These are phyloP conservation scores for Skeletonema tropicum DNA, from an alignment of 108 stramenopile species.

Conservation along the genomic window DNA sequence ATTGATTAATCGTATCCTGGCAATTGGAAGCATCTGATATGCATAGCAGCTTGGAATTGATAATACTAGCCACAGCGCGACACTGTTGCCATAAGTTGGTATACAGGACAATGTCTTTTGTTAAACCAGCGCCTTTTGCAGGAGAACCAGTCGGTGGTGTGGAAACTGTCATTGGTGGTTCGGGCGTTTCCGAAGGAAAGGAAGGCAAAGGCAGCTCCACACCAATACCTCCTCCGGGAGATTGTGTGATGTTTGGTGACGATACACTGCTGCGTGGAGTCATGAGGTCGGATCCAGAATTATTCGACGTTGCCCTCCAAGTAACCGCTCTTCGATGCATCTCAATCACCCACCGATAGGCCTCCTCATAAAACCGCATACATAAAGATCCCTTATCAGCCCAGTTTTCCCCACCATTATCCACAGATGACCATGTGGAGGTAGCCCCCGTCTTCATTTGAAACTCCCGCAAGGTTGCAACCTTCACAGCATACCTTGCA, in stretches of 20 bases:
- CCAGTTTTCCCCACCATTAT: conserved; percentile 11
- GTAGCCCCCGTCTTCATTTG: conserved; percentile 25
- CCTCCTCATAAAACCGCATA: conserved; percentile 43
- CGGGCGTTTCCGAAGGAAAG: background rate
- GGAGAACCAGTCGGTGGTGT: conserved; percentile 19
- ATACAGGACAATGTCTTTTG: conserved; percentile 23
- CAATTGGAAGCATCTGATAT: conserved; percentile 19
- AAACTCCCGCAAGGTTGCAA: conserved; percentile 37
- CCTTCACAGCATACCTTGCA: conserved; percentile 44
- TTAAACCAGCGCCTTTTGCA: conserved; percentile 1
- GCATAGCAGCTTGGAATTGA: conserved; percentile 65
- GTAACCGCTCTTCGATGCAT: conserved; percentile 38
- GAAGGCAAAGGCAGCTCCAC: conserved; percentile 32
- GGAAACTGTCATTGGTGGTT: conserved; percentile 1
- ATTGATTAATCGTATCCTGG: conserved; percentile 48
- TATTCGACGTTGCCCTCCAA: conserved; percentile 27
- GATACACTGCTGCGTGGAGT: conserved; percentile 24
- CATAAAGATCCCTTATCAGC: conserved; percentile 15
- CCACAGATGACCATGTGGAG: conserved; percentile 3
- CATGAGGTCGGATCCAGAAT: conserved; percentile 13
- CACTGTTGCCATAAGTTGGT: conserved; percentile 62
- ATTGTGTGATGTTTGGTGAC: conserved; percentile 37
- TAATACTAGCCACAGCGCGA: conserved; percentile 68
- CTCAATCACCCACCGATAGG: conserved; percentile 39
- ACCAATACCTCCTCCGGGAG: conserved; percentile 46